phyloP scores from a whole-genome alignment of 2,329 filamentous ascomycete genomes.

The Alternaria panax region DNA sequence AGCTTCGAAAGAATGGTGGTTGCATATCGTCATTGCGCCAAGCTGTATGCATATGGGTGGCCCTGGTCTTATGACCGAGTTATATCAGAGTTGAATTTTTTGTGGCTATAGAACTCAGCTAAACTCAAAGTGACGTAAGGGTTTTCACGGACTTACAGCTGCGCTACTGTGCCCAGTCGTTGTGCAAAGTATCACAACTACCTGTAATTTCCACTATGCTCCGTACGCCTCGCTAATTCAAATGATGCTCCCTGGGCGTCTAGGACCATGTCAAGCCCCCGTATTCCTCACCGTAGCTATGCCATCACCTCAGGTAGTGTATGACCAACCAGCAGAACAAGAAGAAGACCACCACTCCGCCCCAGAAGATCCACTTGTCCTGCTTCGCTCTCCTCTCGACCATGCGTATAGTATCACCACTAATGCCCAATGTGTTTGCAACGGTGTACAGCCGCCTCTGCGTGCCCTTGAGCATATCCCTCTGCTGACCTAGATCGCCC shows the following conservation, averaged over 20 bases:
- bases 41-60: neutral
- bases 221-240: neutral
- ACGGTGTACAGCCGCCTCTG: conserved; percentile 91
- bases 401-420: conserved; percentile 96
- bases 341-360: conserved; percentile 85
- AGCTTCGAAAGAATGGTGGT: neutral
- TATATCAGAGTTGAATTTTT: neutral
- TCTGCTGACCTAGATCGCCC: conserved; percentile 85
- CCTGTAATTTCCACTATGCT: neutral
- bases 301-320: conserved; percentile 72
- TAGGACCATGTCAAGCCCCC: neutral
- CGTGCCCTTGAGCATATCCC: conserved; percentile 93
- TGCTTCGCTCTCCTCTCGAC: conserved; percentile 89
- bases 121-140: neutral
- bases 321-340: conserved; percentile 90
- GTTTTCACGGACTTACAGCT: neutral
- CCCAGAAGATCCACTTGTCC: conserved; percentile 98
- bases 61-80: neutral
- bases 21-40: neutral
- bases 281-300: neutral
- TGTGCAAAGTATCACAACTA: neutral
- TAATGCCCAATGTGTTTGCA: conserved; percentile 90
- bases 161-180: neutral
- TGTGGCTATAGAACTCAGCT: neutral
- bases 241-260: neutral